These are phyloP conservation scores for Chytriomyces confervae DNA, from an alignment of 192 early-diverging fungal genomes.

Conservation along the genomic window DNA sequence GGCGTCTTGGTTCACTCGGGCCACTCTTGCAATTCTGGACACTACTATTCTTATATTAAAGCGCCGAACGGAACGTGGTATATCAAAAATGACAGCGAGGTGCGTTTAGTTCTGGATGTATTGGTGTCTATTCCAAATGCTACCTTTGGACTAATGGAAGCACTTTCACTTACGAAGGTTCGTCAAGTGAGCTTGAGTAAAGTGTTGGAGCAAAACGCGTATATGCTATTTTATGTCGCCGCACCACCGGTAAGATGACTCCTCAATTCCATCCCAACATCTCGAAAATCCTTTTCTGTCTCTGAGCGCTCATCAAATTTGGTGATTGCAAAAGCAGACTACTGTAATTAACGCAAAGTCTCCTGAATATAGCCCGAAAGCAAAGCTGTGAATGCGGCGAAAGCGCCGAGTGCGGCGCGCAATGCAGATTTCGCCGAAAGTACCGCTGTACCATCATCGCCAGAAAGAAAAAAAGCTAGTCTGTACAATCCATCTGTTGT, in stretches of 20 bases:
- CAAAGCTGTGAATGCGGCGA: not conserved
- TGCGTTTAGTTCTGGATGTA: conserved; percentile 3
- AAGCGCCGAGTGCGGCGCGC: not conserved
- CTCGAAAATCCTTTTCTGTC: no score
- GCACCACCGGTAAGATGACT: not conserved
- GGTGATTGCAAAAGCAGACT: not conserved
- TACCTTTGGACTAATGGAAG: not conserved
- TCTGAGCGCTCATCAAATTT: not conserved
- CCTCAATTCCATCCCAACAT: not conserved
- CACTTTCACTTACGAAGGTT: conserved; percentile 47
- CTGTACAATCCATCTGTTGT: conserved; percentile 27
- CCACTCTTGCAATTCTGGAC: conserved; percentile 74
- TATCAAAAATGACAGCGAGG: conserved; percentile 70
- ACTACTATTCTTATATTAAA: conserved; percentile 86
- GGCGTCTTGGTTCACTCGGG: conserved; percentile 86
- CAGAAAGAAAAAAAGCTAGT: conserved; percentile 6
- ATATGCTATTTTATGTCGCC: conserved; percentile 81
- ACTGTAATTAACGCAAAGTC: not conserved
- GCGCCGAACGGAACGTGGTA: conserved; percentile 80
- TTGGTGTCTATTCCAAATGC: not conserved
- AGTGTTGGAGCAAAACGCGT: conserved; percentile 78
- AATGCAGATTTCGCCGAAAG: not conserved
- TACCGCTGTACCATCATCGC: not conserved
- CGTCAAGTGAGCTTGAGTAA: conserved; percentile 67
- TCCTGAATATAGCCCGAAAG: not conserved